Base-by-base conservation (phyloP, 768 basidiomycete species). In the Leucosporidium yakuticum region DNA sequence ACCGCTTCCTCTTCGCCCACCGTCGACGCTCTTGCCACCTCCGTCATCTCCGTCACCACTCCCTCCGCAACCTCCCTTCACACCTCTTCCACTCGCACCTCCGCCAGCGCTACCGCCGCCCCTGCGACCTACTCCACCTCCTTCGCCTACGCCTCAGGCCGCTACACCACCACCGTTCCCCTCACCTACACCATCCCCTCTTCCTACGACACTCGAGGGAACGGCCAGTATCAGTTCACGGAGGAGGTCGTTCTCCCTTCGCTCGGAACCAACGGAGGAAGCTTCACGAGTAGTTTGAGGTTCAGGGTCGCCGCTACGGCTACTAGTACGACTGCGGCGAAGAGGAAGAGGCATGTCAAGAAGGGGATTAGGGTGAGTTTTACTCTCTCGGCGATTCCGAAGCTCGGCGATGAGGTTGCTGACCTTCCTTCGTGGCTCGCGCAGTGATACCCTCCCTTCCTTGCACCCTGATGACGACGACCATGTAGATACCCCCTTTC, bases 181-280 rank as follows among this genome's bases (percentile, higher is more conserved):
- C 54, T 71, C 21, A 65, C 67, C n/a, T 71, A 71, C 64, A 71
- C 70, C 14, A 63, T 71, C 60, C 70, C 70, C 4, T 36, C 70
- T 4, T 62, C 64, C 4, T 62, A 60, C 63, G 23, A 25, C 21
- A 58, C 55, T 3, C 67, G 70, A 21, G 61, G 36, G 4, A 60
- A 71, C 61, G 70, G 70, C 2, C 60, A 60, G 53, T 68, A 58
- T 34, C 70, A 71, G 56, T 71, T 71, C 67, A 71, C 70, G 11
- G 49, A 71, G 64, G 34, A 23, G 36, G 70, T 71, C 67, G 70
- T 68, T 44, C 57, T 71, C 0, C 69, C 69, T 23, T 54, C 50
- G 7, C 55, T 60, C 17, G 51, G 4, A 11, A 29, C 49, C 1
- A 19, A 9, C 21, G 50, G 25, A 4, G 54, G 54, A 20, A 59